phyloP scores from a whole-genome alignment of 208 protist genomes.

The Trypanosoma lewisi region DNA sequence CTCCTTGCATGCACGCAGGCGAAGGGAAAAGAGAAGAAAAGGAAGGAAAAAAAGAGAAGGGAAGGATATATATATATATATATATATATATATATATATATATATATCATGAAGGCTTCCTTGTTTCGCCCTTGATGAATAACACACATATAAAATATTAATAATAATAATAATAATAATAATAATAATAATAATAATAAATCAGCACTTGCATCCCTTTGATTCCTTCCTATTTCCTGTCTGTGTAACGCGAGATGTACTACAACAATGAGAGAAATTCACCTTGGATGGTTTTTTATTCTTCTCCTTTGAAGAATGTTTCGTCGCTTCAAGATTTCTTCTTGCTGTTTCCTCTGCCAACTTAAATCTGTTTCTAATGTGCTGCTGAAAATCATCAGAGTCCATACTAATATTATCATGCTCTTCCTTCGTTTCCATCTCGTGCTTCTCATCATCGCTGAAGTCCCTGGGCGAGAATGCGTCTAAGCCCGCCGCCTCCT shows the following conservation, averaged over 20 bases:
- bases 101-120: too few relatives aligned
- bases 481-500: too few relatives aligned
- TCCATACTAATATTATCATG: background rate
- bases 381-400: background rate
- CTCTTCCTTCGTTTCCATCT: background rate
- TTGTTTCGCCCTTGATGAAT: background rate
- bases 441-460: background rate
- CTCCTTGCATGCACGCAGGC: background rate
- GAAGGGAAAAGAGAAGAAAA: slow-evolving; percentile 19
- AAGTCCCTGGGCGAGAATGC: too few relatives aligned
- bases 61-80: slow-evolving; percentile 14
- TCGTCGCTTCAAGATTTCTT: slow-evolving; percentile 17
- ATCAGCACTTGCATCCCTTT: slow-evolving; percentile 3
- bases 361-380: background rate
- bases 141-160: slow-evolving; percentile 12
- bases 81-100: too few relatives aligned
- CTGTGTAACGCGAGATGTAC: background rate
- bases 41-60: slow-evolving; percentile 10
- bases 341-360: background rate
- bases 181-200: slow-evolving; percentile 16
- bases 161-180: slow-evolving; percentile 19
- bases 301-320: slow-evolving; percentile 18
- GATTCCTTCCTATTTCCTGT: background rate
- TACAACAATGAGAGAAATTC: background rate
- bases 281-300: slow-evolving; percentile 27